These are phyloP conservation scores for Choiromyces venosus DNA, from an alignment of 495 filamentous ascomycete genomes.

Conservation along the genomic window DNA sequence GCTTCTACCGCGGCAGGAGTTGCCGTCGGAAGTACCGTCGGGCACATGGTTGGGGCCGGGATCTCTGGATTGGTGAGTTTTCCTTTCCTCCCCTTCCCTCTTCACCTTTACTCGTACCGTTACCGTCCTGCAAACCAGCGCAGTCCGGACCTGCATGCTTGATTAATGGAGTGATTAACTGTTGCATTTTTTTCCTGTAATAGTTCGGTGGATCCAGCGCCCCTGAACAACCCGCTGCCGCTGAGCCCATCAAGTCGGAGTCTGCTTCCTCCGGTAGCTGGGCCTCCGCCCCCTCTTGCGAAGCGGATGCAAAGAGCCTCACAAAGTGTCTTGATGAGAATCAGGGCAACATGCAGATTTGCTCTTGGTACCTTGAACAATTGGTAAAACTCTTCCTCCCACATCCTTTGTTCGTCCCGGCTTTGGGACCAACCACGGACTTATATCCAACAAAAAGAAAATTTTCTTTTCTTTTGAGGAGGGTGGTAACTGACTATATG, in stretches of 20 bases:
- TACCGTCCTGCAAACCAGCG: not conserved
- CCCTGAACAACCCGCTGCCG: constrained; percentile 51
- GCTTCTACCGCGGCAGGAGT: constrained; percentile 89
- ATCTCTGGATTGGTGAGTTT: constrained; percentile 37
- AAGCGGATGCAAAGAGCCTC: constrained; percentile 74
- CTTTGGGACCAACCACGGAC: not conserved
- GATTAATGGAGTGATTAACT: constrained; percentile 17
- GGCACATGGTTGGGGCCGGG: constrained; percentile 75
- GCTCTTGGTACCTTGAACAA: constrained; percentile 97
- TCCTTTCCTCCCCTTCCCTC: not conserved
- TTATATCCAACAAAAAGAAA: constrained; percentile 3
- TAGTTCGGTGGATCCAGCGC: constrained; percentile 58
- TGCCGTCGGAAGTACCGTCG: constrained; percentile 87
- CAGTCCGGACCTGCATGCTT: constrained; percentile 24
- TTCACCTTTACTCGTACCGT: constrained; percentile 1
- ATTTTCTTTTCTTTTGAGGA: not conserved
- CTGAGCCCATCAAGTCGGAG: constrained; percentile 45
- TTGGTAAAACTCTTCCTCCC: constrained; percentile 49
- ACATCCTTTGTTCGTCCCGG: not conserved
- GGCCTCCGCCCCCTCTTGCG: constrained; percentile 55
- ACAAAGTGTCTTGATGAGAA: constrained; percentile 94
- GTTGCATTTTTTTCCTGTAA: constrained; percentile 55
- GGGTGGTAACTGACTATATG: constrained; percentile 41
- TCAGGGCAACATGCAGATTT: constrained; percentile 86
- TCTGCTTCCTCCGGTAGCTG: constrained; percentile 46